Evolutionary conservation across 768 basidiomycete genomes (phyloP).

Genomic region (Russula virescens): DNA sequence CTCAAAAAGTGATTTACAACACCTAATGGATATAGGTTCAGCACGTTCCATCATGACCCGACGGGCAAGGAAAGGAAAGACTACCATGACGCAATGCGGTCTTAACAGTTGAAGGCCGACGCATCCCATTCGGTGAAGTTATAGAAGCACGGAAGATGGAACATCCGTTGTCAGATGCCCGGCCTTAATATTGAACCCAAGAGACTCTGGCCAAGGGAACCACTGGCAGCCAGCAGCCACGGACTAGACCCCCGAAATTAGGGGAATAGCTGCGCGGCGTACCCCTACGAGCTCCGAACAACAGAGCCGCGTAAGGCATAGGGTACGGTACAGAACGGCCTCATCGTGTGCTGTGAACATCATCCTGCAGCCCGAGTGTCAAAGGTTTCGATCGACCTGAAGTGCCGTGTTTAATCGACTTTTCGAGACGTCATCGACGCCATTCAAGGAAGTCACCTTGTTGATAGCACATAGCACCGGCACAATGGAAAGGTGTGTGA

Average conservation of each 20-base stretch:
- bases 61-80: too few relatives aligned
- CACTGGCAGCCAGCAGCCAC: too few relatives aligned
- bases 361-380: background rate
- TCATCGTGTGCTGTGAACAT: background rate
- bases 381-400: constrained; percentile 1
- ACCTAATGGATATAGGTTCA: too few relatives aligned
- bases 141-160: too few relatives aligned
- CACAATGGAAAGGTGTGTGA: background rate
- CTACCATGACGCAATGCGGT: too few relatives aligned
- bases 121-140: too few relatives aligned
- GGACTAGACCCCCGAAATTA: background rate
- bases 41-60: too few relatives aligned
- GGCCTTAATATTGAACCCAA: too few relatives aligned
- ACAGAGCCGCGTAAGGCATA: background rate
- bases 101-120: too few relatives aligned
- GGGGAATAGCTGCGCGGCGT: background rate
- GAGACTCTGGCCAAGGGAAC: too few relatives aligned
- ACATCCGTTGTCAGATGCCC: background rate
- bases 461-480: background rate
- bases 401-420: background rate
- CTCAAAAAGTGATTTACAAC: too few relatives aligned
- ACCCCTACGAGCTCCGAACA: background rate
- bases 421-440: background rate
- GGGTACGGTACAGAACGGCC: background rate
- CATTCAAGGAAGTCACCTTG: background rate